These are phyloP conservation scores for Plasmodium fragile DNA, from an alignment of 169 alveolate genomes.

Conservation along the genomic window DNA sequence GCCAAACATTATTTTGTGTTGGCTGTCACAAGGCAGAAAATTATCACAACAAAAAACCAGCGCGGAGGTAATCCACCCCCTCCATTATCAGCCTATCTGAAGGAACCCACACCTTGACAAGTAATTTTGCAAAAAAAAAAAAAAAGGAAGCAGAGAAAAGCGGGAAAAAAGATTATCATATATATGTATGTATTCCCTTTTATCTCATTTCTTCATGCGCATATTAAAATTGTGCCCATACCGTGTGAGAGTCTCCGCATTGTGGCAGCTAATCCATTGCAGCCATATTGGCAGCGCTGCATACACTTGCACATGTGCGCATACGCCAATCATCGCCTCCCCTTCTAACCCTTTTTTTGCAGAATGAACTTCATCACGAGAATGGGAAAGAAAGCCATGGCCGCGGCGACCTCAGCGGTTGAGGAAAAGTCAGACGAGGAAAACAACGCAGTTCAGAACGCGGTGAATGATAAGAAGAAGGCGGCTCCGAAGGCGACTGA, in stretches of 20 bases:
- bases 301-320: background rate
- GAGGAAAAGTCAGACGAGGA: constrained; percentile 9
- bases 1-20: background rate
- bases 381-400: constrained; percentile 64
- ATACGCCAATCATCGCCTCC: background rate
- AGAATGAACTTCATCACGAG: constrained; percentile 58
- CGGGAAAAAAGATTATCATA: background rate
- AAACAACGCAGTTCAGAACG: background rate
- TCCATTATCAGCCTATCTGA: background rate
- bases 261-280: background rate
- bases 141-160: background rate
- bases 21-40: background rate
- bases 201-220: background rate
- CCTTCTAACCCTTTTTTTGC: background rate
- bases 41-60: background rate
- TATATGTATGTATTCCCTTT: background rate
- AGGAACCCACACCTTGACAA: constrained; percentile 8
- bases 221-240: background rate
- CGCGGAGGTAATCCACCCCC: background rate
- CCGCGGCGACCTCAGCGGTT: constrained; percentile 3
- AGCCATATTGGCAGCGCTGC: background rate
- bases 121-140: constrained; percentile 6
- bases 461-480: constrained; percentile 18
- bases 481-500: constrained; percentile 20
- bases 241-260: background rate